Evolutionary conservation across 208 protist species (phyloP).

Genomic region (Crithidia mellificae): DNA sequence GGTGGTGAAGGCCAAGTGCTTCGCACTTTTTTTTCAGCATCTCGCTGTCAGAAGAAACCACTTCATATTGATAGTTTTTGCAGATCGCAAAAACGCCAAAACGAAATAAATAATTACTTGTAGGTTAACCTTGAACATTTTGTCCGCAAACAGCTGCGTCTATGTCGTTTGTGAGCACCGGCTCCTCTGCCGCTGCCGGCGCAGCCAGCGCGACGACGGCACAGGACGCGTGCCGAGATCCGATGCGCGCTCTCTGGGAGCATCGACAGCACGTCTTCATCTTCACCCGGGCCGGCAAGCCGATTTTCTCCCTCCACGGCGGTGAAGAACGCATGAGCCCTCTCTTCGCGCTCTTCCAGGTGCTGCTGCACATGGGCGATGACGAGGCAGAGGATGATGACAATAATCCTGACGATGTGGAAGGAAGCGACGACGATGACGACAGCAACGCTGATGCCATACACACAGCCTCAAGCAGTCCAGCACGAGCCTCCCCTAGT

Average conservation of each 20-base stretch:
- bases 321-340: constrained; percentile 50
- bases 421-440: no score
- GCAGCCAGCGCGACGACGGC: background rate
- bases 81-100: no score
- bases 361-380: constrained; percentile 52
- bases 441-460: no score
- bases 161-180: constrained; percentile 7
- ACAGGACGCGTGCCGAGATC: background rate
- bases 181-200: background rate
- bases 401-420: background rate
- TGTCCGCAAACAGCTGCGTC: no score
- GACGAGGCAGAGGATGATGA: constrained; percentile 3
- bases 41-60: no score
- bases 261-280: constrained; percentile 82
- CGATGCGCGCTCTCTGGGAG: constrained; percentile 28
- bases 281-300: constrained; percentile 86
- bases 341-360: constrained; percentile 74
- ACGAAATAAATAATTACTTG: no score
- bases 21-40: no score
- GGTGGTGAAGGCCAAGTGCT: no score
- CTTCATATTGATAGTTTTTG: no score
- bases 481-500: no score
- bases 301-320: constrained; percentile 77
- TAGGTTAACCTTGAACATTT: no score
- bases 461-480: no score